Conservation (phyloP, 495 filamentous ascomycete genomes). For the Aspergillus sclerotioniger region DNA sequence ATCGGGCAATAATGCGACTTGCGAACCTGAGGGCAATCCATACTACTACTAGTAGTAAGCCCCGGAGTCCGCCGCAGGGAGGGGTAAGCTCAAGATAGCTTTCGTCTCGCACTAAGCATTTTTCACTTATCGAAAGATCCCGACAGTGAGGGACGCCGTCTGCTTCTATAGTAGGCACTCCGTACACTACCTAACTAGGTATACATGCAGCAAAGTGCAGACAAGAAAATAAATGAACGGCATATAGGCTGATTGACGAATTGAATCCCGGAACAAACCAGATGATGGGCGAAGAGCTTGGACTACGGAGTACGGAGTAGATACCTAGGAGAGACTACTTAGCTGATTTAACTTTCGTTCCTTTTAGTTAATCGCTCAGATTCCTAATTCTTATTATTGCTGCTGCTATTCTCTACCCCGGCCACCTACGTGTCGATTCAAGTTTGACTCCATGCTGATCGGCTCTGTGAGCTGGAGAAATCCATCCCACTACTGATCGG, state of each 20-base stretch:
- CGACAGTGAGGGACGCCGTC: not conserved
- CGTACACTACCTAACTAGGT: not conserved
- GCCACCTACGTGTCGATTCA: not conserved
- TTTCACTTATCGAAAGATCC: not conserved
- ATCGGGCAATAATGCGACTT: too few species aligned
- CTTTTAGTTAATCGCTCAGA: not conserved
- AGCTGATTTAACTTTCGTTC: not conserved
- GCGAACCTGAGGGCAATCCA: too few species aligned
- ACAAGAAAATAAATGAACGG: not conserved
- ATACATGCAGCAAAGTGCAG: not conserved
- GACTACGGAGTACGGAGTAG: not conserved
- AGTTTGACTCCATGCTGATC: not conserved
- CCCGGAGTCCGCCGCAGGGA: not conserved
- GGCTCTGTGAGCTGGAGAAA: not conserved
- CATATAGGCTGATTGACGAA: not conserved
- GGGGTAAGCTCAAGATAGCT: not conserved
- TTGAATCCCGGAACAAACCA: not conserved
- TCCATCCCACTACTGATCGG: not conserved
- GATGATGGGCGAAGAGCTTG: not conserved
- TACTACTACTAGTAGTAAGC: too few species aligned
- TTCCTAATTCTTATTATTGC: not conserved
- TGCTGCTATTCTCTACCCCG: not conserved
- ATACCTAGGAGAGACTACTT: not conserved
- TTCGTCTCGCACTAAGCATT: not conserved
- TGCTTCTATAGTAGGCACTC: not conserved